Base-by-base conservation (phyloP, 179 eudicot genomes). In the Camellia oleifera region DNA sequence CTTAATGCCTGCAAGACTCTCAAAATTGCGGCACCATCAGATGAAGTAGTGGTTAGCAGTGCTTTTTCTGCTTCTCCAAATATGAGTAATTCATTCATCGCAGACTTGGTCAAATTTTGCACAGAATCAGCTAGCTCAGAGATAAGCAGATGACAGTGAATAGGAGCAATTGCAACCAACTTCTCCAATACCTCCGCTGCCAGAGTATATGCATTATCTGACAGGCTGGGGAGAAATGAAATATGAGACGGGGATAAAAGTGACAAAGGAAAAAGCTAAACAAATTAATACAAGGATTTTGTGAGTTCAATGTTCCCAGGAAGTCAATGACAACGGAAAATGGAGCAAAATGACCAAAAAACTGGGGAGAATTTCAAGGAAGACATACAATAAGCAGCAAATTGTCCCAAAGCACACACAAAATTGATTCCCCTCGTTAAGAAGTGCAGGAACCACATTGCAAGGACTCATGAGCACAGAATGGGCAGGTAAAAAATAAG, bases 1-100 rank as follows among this genome's bases (percentile, higher is more conserved):
- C 98, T 94, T 50, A 97, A 82, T 69, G 97, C 97, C 85, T 92
- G 99, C 77, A 97, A 79, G 56, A 97, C 99, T 82, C 98, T 90
- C 54, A 97, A 85, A 78, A 97, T 90, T 70, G 97, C 93, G 1
- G 95, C 94, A 62, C 99, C 99, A 83, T 92, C 95, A 70, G 95
- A 87, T 69, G 97, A 90, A 62, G 97, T 84, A 46, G 96, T 88
- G 80, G 84, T 92, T 42, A 94, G 90, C 69, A 97, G 89, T 23
- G 98, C 91, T 75, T 88, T 92, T 77, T 94, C 97, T 20, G 88
- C 90, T 84, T 90, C 97, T 44, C 95, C 90, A 83, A 90, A 94
- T 4, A 88, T 76, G 69, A 67, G 93, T 77, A 94, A 82, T 82
- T 97, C 98, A 32, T 87, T 83, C 91, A 87, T 89, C 11, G 99